Evolutionary conservation across 2,329 filamentous ascomycete genomes (phyloP).

Genomic region (Fusarium sp.): DNA sequence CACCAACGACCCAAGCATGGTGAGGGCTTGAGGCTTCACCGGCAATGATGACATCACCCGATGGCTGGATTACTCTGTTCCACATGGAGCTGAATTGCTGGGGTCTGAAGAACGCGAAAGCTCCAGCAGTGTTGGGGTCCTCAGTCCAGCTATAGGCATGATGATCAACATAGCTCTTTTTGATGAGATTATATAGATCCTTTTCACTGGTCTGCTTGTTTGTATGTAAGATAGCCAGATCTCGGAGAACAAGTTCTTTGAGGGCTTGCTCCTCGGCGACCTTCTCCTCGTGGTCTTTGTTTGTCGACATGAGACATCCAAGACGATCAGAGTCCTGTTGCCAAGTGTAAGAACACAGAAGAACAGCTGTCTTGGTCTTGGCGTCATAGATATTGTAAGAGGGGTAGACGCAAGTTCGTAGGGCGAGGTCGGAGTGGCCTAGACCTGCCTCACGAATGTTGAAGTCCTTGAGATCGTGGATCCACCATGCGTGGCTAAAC

Average conservation of each 20-base stretch:
- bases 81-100: conserved; percentile 17
- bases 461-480: not conserved
- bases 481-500: conserved; percentile 8
- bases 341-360: conserved; percentile 10
- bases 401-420: conserved; percentile 7
- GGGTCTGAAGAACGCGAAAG: conserved; percentile 21
- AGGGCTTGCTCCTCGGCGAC: not conserved
- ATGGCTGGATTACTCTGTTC: conserved; percentile 10
- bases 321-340: conserved; percentile 9
- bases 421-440: not conserved
- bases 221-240: not conserved
- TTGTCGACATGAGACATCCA: not conserved
- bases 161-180: not conserved
- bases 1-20: conserved; percentile 7
- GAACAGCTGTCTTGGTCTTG: not conserved
- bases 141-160: not conserved
- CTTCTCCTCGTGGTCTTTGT: not conserved
- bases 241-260: not conserved
- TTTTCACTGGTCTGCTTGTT: not conserved
- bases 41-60: conserved; percentile 13
- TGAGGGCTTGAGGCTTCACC: conserved; percentile 15
- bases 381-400: conserved; percentile 8
- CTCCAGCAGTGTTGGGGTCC: conserved; percentile 6
- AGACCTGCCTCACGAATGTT: conserved; percentile 1
- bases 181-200: not conserved